These are phyloP conservation scores for Dissoconium aciculare DNA, from an alignment of 2,329 filamentous ascomycete genomes.

Conservation along the genomic window DNA sequence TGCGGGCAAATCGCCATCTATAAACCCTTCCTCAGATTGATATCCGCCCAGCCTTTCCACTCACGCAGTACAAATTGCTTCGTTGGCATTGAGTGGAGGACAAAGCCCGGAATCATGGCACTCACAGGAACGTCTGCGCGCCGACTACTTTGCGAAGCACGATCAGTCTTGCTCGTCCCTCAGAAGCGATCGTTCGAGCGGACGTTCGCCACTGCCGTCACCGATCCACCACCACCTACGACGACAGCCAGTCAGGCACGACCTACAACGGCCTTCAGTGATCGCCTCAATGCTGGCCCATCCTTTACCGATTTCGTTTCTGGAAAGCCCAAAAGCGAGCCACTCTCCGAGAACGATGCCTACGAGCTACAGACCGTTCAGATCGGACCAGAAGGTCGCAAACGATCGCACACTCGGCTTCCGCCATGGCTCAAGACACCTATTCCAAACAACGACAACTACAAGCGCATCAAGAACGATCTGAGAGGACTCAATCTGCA, in stretches of 20 bases:
- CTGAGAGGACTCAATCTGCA: conserved; percentile 77
- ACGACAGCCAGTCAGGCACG: conserved; percentile 24
- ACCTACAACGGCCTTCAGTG: conserved; percentile 41
- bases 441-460: conserved; percentile 73
- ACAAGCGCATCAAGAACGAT: conserved; percentile 89
- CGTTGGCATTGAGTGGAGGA: too few relatives aligned
- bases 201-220: conserved; percentile 31
- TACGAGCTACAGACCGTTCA: conserved; percentile 47
- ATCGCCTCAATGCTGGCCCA: conserved; percentile 49
- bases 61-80: too few relatives aligned
- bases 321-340: conserved; percentile 24
- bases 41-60: too few relatives aligned
- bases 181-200: conserved; percentile 29
- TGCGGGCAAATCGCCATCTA: too few relatives aligned
- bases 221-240: conserved; percentile 23
- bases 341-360: conserved; percentile 35
- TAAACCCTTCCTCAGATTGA: too few relatives aligned
- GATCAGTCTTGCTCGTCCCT: conserved; percentile 13
- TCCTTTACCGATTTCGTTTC: conserved; percentile 49
- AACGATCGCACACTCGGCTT: conserved; percentile 56
- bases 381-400: conserved; percentile 45
- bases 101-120: too few relatives aligned
- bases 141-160: conserved; percentile 15
- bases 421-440: conserved; percentile 94
- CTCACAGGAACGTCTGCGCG: conserved; percentile 14